Conservation (phyloP, 768 basidiomycete species). For the Dictyophora rubrovolvata region DNA sequence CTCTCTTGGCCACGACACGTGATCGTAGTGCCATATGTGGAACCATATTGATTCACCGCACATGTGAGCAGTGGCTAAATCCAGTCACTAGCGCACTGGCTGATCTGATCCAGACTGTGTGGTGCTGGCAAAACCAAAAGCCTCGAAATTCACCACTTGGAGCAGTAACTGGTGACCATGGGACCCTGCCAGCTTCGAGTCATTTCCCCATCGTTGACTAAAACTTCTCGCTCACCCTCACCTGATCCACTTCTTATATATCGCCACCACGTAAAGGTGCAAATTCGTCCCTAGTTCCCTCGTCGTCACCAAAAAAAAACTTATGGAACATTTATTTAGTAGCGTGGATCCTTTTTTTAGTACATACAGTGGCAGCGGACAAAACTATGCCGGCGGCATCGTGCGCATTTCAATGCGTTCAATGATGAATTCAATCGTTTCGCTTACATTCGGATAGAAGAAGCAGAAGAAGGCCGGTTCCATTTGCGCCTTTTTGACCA, state of each 20-base stretch:
- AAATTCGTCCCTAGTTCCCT: not conserved
- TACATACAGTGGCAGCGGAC: not conserved
- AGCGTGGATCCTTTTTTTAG: not conserved
- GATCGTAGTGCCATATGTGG: too few species aligned
- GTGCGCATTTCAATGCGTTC: not conserved
- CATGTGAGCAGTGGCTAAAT: not conserved
- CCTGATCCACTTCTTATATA: not conserved
- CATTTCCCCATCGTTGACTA: not conserved
- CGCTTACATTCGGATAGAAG: not conserved
- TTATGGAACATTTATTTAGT: not conserved
- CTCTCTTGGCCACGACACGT: too few species aligned
- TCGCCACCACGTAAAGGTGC: not conserved
- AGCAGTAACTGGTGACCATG: not conserved
- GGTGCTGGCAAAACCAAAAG: not conserved
- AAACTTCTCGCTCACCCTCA: not conserved
- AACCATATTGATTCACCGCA: too few species aligned
- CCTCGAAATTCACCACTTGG: not conserved
- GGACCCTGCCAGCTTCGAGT: not conserved
- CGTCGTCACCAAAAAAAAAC: not conserved
- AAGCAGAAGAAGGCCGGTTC: not conserved
- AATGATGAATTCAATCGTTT: not conserved
- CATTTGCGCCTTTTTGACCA: not conserved
- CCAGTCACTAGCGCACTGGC: not conserved
- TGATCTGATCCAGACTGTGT: not conserved
- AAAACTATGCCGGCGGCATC: not conserved